These are phyloP conservation scores for Dillenia turbinata DNA, from an alignment of 164 flowering plant genomes.

Conservation along the genomic window DNA sequence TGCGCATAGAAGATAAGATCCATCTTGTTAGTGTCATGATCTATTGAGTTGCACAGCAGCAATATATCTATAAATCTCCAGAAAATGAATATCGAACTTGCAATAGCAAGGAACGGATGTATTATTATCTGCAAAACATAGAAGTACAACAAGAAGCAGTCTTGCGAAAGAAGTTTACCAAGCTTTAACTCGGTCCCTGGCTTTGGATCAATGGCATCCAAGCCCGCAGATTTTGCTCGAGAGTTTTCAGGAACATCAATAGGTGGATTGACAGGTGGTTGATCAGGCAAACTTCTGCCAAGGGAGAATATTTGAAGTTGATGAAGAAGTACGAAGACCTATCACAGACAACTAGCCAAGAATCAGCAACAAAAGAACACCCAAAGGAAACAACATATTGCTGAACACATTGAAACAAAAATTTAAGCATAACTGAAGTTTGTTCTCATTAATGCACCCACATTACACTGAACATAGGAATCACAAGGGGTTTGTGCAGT, in stretches of 20 bases:
- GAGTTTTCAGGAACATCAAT: conserved; percentile 32
- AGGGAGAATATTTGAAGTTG: conserved; percentile 72
- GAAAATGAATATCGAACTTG: no score
- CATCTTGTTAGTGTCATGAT: no score
- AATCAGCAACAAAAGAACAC: conserved; percentile 4
- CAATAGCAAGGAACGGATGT: no score
- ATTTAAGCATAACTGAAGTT: no score
- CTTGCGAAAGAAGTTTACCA: conserved; percentile 38
- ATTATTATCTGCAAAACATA: no score
- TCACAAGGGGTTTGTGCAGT: no score
- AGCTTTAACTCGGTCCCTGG: conserved; percentile 72
- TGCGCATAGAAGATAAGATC: conserved; percentile 27
- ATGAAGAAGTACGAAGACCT: conserved; percentile 85
- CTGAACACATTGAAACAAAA: not conserved
- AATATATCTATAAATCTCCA: not conserved
- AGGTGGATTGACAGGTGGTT: conserved; percentile 57
- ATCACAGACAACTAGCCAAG: conserved; percentile 5
- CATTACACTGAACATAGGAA: no score
- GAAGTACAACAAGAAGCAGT: no score
- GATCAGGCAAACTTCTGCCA: conserved; percentile 77
- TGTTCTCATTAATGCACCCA: no score
- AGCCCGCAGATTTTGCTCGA: conserved; percentile 65
- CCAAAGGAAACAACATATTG: not conserved
- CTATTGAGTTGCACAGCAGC: not conserved
- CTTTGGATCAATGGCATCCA: conserved; percentile 60